phyloP scores from a whole-genome alignment of 2,329 filamentous ascomycete genomes.

The Diplodia sapinea region DNA sequence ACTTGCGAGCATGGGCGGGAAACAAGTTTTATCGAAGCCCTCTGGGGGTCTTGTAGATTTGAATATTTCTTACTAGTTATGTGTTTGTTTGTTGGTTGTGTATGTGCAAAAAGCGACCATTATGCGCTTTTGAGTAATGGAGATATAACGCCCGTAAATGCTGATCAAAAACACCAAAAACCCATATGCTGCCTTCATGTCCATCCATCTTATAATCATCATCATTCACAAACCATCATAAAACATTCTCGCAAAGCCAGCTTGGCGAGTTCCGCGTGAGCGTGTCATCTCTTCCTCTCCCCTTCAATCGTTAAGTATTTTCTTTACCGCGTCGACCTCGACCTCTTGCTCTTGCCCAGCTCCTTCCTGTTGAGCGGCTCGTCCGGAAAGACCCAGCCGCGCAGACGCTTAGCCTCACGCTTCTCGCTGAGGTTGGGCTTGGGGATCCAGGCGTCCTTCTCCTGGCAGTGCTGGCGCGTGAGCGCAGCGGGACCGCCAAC shows the following conservation, averaged over 20 bases:
- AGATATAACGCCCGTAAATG: conserved; percentile 27
- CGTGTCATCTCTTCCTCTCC: conserved; percentile 6
- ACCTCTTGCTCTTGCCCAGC: conserved; percentile 62
- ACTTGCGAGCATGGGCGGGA: not conserved
- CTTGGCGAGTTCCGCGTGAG: conserved; percentile 16
- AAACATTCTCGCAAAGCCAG: conserved; percentile 19
- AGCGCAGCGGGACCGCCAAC: conserved; percentile 77
- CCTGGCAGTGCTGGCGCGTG: conserved; percentile 70
- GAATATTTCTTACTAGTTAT: conserved; percentile 22
- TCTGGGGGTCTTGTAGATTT: not conserved
- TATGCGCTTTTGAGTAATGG: not conserved
- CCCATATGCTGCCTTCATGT: conserved; percentile 14
- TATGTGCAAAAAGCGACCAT: conserved; percentile 11
- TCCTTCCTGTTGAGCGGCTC: conserved; percentile 75
- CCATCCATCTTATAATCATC: conserved; percentile 18
- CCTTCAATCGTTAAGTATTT: not conserved
- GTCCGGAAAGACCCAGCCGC: conserved; percentile 79
- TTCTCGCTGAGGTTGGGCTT: conserved; percentile 74
- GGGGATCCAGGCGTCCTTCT: conserved; percentile 78
- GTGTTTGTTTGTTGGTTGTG: conserved; percentile 7
- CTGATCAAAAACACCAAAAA: conserved; percentile 16
- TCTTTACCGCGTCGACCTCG: conserved; percentile 23
- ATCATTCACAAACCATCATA: conserved; percentile 27
- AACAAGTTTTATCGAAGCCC: not conserved
- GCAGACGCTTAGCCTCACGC: conserved; percentile 72